Conservation (phyloP, 768 basidiomycete genomes). For the Phaffia australis region DNA sequence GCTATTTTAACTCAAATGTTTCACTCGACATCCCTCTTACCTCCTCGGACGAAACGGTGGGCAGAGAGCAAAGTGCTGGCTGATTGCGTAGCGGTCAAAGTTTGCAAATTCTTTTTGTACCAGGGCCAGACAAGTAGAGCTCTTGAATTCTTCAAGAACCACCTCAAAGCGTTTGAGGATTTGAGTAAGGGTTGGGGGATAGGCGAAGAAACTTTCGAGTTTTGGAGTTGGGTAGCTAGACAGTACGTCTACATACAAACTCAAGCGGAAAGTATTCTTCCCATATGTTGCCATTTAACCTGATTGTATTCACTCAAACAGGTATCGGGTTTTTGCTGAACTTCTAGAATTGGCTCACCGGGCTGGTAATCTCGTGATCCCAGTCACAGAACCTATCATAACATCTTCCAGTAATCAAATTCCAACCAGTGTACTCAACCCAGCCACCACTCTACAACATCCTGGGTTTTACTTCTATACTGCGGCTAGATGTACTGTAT, state of each 20-base stretch:
- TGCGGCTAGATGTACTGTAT: slow-evolving; percentile 75
- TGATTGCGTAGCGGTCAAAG: slow-evolving; percentile 84
- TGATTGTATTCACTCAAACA: slow-evolving; percentile 34
- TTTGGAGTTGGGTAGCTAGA: slow-evolving; percentile 90
- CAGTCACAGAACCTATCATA: slow-evolving; percentile 28
- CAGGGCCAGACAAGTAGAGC: slow-evolving; percentile 73
- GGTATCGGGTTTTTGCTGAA: slow-evolving; percentile 82
- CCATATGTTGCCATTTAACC: background rate
- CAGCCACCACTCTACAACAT: slow-evolving; percentile 72
- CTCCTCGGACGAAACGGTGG: slow-evolving; percentile 92
- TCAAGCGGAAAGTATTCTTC: background rate
- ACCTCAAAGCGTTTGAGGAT: slow-evolving; percentile 73
- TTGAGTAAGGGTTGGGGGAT: slow-evolving; percentile 86
- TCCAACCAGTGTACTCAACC: slow-evolving; percentile 47
- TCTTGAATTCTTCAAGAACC: slow-evolving; percentile 68
- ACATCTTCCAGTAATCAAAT: slow-evolving; percentile 30
- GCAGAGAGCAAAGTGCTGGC: slow-evolving; percentile 95
- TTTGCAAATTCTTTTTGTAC: slow-evolving; percentile 83
- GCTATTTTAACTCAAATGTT: slow-evolving; percentile 70
- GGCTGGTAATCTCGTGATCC: slow-evolving; percentile 28
- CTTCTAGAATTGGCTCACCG: slow-evolving; percentile 72
- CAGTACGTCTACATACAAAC: slow-evolving; percentile 49
- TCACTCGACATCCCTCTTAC: slow-evolving; percentile 69
- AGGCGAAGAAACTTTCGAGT: slow-evolving; percentile 91
- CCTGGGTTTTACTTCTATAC: slow-evolving; percentile 87